A percentile compares a stretch with the other conserved stretches of the same genome.
Conservation (phyloP, 1,139 yeast species). For the Suhomyces maxii region DNA sequence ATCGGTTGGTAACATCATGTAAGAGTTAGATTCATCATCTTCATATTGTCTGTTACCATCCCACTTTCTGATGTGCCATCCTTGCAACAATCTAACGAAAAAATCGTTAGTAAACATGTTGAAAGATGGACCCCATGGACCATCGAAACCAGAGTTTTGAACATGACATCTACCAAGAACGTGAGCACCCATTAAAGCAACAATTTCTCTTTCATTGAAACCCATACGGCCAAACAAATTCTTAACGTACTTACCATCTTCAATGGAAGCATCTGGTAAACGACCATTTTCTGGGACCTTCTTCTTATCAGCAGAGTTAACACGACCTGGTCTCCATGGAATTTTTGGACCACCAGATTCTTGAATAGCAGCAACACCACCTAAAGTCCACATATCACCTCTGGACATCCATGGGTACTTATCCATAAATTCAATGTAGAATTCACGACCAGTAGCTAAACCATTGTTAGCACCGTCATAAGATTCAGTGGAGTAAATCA, state of each 20-base stretch:
- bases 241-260: constrained; percentile 68
- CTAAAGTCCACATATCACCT: constrained; percentile 88
- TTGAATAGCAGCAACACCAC: constrained; percentile 83
- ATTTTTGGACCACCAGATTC: constrained; percentile 86
- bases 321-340: constrained; percentile 85
- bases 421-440: constrained; percentile 59
- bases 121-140: constrained; percentile 94
- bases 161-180: constrained; percentile 78
- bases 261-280: constrained; percentile 74
- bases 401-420: constrained; percentile 76
- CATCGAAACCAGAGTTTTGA: constrained; percentile 72
- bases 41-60: constrained; percentile 75
- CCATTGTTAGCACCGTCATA: constrained; percentile 77
- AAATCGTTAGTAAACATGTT: constrained; percentile 83
- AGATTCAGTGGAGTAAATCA: constrained; percentile 67
- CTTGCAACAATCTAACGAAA: constrained; percentile 67
- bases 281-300: constrained; percentile 66
- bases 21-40: constrained; percentile 68
- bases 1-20: constrained; percentile 92
- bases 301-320: constrained; percentile 42
- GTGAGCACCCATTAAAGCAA: constrained; percentile 87
- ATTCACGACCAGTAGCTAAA: constrained; percentile 62
- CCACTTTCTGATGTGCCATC: constrained; percentile 80
- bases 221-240: constrained; percentile 66
- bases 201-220: constrained; percentile 79